phyloP scores from a whole-genome alignment of 2,329 filamentous ascomycete species.

The Ceratocystis destructans region DNA sequence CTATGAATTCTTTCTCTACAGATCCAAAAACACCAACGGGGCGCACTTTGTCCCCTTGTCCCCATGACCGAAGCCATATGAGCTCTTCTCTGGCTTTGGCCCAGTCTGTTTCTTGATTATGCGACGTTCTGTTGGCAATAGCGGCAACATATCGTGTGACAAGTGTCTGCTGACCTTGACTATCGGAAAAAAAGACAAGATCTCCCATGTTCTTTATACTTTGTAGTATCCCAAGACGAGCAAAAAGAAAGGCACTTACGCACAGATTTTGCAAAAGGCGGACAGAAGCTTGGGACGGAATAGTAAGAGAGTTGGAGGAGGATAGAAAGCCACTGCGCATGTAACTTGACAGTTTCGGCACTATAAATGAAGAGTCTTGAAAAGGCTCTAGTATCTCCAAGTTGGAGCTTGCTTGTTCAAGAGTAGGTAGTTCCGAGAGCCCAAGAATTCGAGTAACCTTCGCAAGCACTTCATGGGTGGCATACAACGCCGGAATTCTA shows the following conservation, averaged over 20 bases:
- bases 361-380: conserved; percentile 21
- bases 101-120: conserved; percentile 52
- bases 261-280: conserved; percentile 28
- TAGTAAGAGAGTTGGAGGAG: conserved; percentile 11
- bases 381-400: conserved; percentile 15
- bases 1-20: conserved; percentile 47
- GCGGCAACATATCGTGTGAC: conserved; percentile 45
- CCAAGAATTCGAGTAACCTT: conserved; percentile 35
- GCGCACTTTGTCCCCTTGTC: conserved; percentile 31
- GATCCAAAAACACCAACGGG: conserved; percentile 51
- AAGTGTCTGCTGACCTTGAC: conserved; percentile 49
- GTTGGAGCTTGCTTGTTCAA: conserved; percentile 27
- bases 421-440: conserved; percentile 40
- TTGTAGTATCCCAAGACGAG: conserved; percentile 36
- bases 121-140: conserved; percentile 36
- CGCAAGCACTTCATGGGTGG: conserved; percentile 15
- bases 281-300: conserved; percentile 3
- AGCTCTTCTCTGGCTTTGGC: conserved; percentile 47
- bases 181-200: conserved; percentile 48
- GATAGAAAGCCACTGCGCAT: conserved; percentile 24
- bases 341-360: conserved; percentile 24
- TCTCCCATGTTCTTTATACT: conserved; percentile 45
- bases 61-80: conserved; percentile 64
- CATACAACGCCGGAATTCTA: conserved; percentile 39
- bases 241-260: conserved; percentile 45